Conservation (phyloP, 2,329 filamentous ascomycete species). For the Trichoderma endophyticum region DNA sequence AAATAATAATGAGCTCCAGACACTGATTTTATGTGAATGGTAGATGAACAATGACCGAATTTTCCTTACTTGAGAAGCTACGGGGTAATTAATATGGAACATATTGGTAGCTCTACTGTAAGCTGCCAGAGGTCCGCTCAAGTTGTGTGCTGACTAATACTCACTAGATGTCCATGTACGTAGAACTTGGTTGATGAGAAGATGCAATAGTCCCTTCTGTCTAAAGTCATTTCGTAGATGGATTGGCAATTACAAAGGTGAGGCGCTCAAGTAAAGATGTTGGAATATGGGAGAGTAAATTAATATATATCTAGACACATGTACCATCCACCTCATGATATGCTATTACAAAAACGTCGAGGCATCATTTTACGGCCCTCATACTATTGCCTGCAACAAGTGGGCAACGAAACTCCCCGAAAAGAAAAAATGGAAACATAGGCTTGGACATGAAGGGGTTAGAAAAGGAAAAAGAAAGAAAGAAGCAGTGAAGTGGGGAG, state of each 20-base stretch:
- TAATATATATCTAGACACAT: constrained; percentile 7
- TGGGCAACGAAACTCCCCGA: background rate
- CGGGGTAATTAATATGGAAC: background rate
- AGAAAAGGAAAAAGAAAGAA: background rate
- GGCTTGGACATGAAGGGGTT: background rate
- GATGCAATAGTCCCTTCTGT: background rate
- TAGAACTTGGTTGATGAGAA: background rate
- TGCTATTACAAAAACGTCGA: background rate
- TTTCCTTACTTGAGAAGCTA: background rate
- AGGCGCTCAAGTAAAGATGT: background rate
- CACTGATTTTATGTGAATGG: background rate
- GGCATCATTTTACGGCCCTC: background rate
- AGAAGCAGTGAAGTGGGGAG: background rate
- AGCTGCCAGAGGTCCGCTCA: background rate
- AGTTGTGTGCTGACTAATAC: background rate
- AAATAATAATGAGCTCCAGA: background rate
- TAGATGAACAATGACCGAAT: background rate
- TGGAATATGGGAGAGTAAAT: background rate
- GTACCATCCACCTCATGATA: background rate
- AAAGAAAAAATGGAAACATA: background rate
- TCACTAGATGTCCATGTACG: background rate
- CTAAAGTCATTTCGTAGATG: background rate
- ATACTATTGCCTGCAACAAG: background rate
- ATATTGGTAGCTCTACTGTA: background rate
- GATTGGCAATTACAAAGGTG: background rate